Conservation (phyloP, 352 stramenopile species). For the Saprolegnia diclina region DNA sequence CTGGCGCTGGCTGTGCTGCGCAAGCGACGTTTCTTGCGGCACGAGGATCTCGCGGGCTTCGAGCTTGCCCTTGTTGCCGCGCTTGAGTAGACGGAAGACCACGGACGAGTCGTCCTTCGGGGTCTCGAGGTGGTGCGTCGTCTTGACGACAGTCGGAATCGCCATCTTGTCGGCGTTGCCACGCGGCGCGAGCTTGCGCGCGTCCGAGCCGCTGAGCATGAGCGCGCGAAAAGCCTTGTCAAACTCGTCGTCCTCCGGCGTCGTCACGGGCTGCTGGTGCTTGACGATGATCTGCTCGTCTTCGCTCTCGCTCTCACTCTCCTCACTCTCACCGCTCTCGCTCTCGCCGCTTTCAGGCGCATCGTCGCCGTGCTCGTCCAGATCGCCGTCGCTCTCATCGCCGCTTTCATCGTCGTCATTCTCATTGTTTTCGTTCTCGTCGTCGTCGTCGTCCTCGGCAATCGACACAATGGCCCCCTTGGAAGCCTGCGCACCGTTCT, state of each 20-base stretch:
- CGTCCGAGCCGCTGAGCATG: conserved; percentile 64
- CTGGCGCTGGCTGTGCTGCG: conserved; percentile 83
- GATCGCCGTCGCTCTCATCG: conserved; percentile 45
- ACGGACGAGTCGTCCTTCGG: conserved; percentile 34
- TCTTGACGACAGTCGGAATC: conserved; percentile 77
- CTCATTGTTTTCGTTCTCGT: conserved; percentile 33
- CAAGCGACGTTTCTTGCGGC: conserved; percentile 89
- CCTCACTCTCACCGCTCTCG: conserved; percentile 44
- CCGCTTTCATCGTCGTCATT: conserved; percentile 51
- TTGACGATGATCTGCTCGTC: conserved; percentile 85
- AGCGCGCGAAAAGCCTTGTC: conserved; percentile 84
- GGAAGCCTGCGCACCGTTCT: conserved; percentile 41
- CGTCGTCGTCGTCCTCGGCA: conserved; percentile 38
- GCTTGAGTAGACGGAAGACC: conserved; percentile 93
- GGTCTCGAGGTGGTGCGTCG: conserved; percentile 28
- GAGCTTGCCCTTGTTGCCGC: conserved; percentile 95
- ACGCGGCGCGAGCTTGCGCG: conserved; percentile 49
- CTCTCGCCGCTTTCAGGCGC: conserved; percentile 38
- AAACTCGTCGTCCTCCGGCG: conserved; percentile 82
- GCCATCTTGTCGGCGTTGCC: conserved; percentile 87
- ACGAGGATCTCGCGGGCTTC: conserved; percentile 92
- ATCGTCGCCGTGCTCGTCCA: conserved; percentile 59
- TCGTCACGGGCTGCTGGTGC: conserved; percentile 65
- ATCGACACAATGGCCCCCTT: conserved; percentile 24
- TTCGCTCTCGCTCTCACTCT: conserved; percentile 63